Percentiles rank a stretch among this genome's conserved stretches.
Conservation (phyloP, 331 rosid species). For the Malus hybrid region DNA sequence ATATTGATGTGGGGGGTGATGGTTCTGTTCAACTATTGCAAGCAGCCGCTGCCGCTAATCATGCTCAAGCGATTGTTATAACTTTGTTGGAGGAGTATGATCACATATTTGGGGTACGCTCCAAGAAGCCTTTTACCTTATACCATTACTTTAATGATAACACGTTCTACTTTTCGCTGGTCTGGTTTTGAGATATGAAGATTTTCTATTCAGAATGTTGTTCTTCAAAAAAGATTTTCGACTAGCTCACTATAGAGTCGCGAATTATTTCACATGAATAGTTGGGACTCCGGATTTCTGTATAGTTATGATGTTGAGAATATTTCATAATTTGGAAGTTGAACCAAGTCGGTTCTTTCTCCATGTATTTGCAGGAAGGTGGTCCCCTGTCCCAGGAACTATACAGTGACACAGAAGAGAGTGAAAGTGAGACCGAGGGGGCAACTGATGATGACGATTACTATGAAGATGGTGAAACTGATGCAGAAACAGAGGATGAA, state of each 20-base stretch:
- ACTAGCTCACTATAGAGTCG: neutral
- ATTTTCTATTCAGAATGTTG: neutral
- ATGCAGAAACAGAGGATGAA: constrained; percentile 46
- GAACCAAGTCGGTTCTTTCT: neutral
- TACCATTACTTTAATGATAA: neutral
- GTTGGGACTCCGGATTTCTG: neutral
- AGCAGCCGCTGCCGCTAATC: constrained; percentile 99
- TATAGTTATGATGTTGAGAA: too few relatives aligned
- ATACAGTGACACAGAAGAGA: constrained; percentile 70
- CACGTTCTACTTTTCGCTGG: constrained; percentile 4
- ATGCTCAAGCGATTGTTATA: constrained; percentile 92
- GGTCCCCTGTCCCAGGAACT: constrained; percentile 47
- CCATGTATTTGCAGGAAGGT: constrained; percentile 63
- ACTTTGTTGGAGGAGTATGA: constrained; percentile 86
- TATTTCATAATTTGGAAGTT: too few relatives aligned
- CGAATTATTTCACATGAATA: neutral
- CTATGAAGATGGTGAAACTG: constrained; percentile 61
- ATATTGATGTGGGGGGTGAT: constrained; percentile 91
- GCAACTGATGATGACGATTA: constrained; percentile 69
- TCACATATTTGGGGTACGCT: constrained; percentile 76
- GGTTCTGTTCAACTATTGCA: constrained; percentile 86
- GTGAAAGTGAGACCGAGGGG: constrained; percentile 74
- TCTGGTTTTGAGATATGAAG: neutral
- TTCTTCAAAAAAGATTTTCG: neutral
- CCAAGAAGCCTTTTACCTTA: constrained; percentile 2